Base-by-base conservation (phyloP, 192 early-diverging fungal species). In the Rhizoclosmatium sp. region DNA sequence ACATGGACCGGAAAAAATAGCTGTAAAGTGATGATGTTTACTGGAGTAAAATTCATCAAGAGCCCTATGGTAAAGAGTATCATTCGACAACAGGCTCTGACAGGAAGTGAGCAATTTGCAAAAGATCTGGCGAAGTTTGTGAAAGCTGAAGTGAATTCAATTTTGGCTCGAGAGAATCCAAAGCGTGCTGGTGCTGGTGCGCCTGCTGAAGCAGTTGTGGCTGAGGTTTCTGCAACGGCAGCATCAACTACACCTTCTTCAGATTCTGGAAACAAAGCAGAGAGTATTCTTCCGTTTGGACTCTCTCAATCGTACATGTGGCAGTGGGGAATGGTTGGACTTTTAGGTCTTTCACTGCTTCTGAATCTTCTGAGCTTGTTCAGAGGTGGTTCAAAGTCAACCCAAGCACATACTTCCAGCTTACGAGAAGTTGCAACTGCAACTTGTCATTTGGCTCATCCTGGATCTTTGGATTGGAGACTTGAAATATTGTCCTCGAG, bases 11-110 rank as follows among this genome's bases (percentile, higher is more conserved):
- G 80, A 1, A 83, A 83, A 46, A 84, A 65, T 16, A 76, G 65
- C 5, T 93, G 92, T 75, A 85, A 87, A 66, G 51, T 94, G 23
- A 47, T 75, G 0, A 88, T 87, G 60, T 82, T 83, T 23, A 84
- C 83, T 12, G 92, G 91, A 12, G 83, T 94, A 9, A 87, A 89
- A 77, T 94, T 91, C 84, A 84, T 90, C 82, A 93, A 93, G 71
- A 89, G 81, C 44, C 85, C 90, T 10, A 88, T 94, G 84, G 85
- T 93, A 7, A 94, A 94, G 71, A 68, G 85, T 23, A 90, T 93
- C 68, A 88, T 93, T 21, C 86, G 84, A 56, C 84, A 75, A 58
- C 89, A 90, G 3, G 86, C 90, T 21, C 69, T 89, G n/a, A 81
- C 86, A 49, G 92, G 92, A 0, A 86, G 91, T 44, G 69, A 81